Evolutionary conservation across 129 eudicot species (phyloP).

Genomic region (Chrysanthemum makinoi): DNA sequence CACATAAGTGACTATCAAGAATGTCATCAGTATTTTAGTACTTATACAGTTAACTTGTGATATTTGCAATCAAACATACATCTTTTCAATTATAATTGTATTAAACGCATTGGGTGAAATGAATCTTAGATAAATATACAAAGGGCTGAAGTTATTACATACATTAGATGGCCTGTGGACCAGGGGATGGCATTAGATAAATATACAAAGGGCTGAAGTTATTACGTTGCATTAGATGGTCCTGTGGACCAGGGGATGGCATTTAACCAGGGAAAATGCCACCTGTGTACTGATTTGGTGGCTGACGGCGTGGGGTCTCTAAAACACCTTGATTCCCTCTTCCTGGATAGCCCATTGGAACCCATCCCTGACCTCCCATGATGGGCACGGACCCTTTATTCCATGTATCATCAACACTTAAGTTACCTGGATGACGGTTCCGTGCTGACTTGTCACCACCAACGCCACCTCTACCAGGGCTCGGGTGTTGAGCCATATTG

Average conservation of each 20-base stretch:
- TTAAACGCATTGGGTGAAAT: too few relatives aligned
- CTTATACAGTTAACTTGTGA: too few relatives aligned
- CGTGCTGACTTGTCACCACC: conserved; percentile 57
- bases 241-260: conserved; percentile 61
- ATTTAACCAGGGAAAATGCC: conserved; percentile 67
- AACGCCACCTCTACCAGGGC: conserved; percentile 51
- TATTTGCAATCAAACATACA: too few relatives aligned
- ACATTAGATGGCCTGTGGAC: too few relatives aligned
- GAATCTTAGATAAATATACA: too few relatives aligned
- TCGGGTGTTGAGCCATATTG: conserved; percentile 47
- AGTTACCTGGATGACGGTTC: conserved; percentile 55
- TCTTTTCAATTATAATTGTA: too few relatives aligned
- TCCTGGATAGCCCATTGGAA: conserved; percentile 38
- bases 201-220: too few relatives aligned
- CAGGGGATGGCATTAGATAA: too few relatives aligned
- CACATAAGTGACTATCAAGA: too few relatives aligned
- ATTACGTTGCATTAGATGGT: conserved; percentile 38
- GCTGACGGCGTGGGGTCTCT: conserved; percentile 53
- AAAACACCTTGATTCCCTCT: conserved; percentile 53
- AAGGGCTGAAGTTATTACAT: too few relatives aligned
- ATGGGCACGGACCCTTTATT: conserved; percentile 49
- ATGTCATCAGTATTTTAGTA: too few relatives aligned
- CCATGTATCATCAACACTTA: conserved; percentile 65
- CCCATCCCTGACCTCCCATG: conserved; percentile 48
- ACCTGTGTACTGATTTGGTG: conserved; percentile 45